Conservation (phyloP, 2,329 filamentous ascomycete species). For the Pestalotiopsis sp. region DNA sequence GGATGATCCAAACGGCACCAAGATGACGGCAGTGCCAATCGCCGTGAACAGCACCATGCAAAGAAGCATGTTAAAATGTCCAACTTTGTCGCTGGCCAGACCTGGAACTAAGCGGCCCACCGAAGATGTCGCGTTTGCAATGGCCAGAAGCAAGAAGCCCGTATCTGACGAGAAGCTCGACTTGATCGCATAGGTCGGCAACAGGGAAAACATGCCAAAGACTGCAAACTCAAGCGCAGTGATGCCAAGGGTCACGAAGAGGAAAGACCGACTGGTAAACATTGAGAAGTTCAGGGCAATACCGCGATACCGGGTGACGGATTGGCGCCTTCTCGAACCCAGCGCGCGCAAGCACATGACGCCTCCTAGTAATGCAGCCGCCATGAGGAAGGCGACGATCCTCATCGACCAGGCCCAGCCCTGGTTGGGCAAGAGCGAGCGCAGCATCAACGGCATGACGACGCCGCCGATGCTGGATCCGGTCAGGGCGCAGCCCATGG, state of each 20-base stretch:
- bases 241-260: constrained; percentile 42
- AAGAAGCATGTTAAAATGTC: constrained; percentile 70
- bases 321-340: constrained; percentile 21
- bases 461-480: constrained; percentile 31
- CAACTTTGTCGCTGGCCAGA: constrained; percentile 65
- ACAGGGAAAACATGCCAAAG: constrained; percentile 47
- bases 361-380: constrained; percentile 26
- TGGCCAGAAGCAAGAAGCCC: constrained; percentile 54
- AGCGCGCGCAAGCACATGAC: constrained; percentile 31
- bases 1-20: constrained; percentile 46
- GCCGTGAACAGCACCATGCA: constrained; percentile 53
- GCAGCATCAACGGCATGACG: constrained; percentile 36
- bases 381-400: constrained; percentile 33
- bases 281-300: constrained; percentile 39
- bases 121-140: constrained; percentile 68
- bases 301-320: constrained; percentile 40
- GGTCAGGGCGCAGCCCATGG: constrained; percentile 25
- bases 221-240: constrained; percentile 52
- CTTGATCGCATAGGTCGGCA: constrained; percentile 46
- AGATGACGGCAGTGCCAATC: constrained; percentile 42
- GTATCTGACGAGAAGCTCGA: constrained; percentile 16
- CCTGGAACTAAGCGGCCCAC: constrained; percentile 69
- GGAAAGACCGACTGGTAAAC: constrained; percentile 42
- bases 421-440: constrained; percentile 27
- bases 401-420: constrained; percentile 39